These are phyloP conservation scores for Trifolium subterraneum DNA, from an alignment of 306 rosid species.

Conservation along the genomic window DNA sequence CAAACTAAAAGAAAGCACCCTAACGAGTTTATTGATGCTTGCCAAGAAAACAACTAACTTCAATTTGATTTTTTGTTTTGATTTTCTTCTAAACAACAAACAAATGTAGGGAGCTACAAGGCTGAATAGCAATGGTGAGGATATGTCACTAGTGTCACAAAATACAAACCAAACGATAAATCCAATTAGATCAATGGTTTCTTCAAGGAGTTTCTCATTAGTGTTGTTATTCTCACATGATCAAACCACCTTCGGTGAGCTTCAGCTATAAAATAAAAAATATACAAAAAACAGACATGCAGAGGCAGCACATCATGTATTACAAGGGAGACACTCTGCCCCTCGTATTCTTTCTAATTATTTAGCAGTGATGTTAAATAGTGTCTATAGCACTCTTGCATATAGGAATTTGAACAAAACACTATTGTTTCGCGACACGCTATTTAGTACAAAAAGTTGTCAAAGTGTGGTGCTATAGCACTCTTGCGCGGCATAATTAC, in stretches of 20 bases:
- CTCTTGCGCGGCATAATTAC: too few species aligned
- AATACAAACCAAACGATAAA: background rate
- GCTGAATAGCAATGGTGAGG: background rate
- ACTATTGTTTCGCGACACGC: too few species aligned
- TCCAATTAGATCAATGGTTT: slow-evolving; percentile 2
- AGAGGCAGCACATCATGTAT: background rate
- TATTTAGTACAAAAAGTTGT: too few species aligned
- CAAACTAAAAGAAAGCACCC: background rate
- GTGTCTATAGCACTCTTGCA: too few species aligned
- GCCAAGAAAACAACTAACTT: background rate
- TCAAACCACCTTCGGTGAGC: background rate
- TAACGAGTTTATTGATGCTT: background rate
- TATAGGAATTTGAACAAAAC: too few species aligned
- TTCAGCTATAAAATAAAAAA: background rate
- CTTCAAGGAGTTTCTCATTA: background rate
- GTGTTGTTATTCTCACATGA: background rate
- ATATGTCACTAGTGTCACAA: background rate
- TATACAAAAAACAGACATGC: background rate
- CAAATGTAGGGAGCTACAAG: background rate
- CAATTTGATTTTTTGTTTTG: background rate
- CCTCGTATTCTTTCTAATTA: background rate
- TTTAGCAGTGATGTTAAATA: too few species aligned
- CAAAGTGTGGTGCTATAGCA: too few species aligned
- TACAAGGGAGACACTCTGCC: background rate
- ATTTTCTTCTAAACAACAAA: background rate